Evolutionary conservation across 1,284 basidiomycete genomes (phyloP), one percentile per base, ranked within the genome.

Genomic region (Leccinum subrobustum): DNA sequence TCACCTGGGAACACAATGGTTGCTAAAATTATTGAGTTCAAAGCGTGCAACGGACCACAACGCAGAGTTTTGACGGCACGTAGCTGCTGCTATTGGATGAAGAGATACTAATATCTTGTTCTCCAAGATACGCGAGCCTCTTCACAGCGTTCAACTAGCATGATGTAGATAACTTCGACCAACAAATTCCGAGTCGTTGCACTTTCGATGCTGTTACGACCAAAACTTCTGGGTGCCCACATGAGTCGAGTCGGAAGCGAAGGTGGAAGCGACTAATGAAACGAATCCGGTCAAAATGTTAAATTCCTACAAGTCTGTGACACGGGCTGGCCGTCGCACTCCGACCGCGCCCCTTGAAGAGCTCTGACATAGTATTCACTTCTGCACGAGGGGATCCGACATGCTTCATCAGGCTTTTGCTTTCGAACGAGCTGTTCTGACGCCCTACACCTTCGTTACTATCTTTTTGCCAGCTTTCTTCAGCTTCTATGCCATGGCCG

Each of bases 401-500:
- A 12, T 54, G 5, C 27, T 63, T 37, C 62, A 59, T 16, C 29
- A 60, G 37, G 62, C 39, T 1, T 25, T 71, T 44, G 3, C 61
- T 25, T 69, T 68, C 29, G 61, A 71, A 25, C 67, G 60, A 16
- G 51, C 44, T 8, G 23, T 20, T 11, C 56, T 66, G 52, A 72
- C 70, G 3, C 67, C 59, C n/a, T 62, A 66, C 51, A 67, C 59
- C 4, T 60, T 73, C 16, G 31, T 55, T 16, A 64, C 69, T 1
- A 42, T 60, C n/a, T 37, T 74, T n/a, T 0, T 65, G 7, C 73
- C 70, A 3, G 51, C 50, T 5, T 3, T 62, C 18, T 29, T 64
- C 23, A 51, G 59, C n/a, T 64, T 54, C 59, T 73, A 70, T 53
- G 52, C 23, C 11, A 72, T 74, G 71, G 73, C 72, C 2, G 60